Base-by-base conservation (phyloP, 495 filamentous ascomycete species). In the Baudoinia panamericana region DNA sequence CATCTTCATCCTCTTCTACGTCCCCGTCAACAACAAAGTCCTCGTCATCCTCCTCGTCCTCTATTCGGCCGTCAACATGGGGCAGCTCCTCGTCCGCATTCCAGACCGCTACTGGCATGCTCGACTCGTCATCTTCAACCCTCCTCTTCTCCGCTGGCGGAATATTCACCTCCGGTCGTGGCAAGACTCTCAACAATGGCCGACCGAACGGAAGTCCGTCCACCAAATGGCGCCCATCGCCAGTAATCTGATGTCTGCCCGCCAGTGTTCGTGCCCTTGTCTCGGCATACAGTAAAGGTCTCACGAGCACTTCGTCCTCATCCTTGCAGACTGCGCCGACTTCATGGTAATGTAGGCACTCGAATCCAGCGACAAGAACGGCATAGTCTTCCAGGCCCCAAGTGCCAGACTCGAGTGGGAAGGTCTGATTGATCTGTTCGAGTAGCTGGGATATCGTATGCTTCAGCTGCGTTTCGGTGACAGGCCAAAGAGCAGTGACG, bases 371-470 rank as follows among this genome's bases (percentile, higher is more conserved):
- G 3, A 95, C 67, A 56, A 93, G 81, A 21, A 94, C 86, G 13
- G 74, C 75, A 61, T 97, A 97, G 54, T 96, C 84, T 52, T 97
- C 90, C 19, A 96, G 54, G 1, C 87, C 90, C 82, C 82, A 93
- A 43, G 80, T 70, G 24, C 65, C 72, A 28, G 79, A 80, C 58
- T 95, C 90, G 1, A 97, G 69, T 1, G 87, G 86, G 6, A 95
- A 63, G 18, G 82, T 68, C 25, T 84, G 75, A 53, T 93, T 87
- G 34, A 97, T 66, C 38, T 83, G 73, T 45, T 87, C 80, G 30
- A 96, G 66, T 0, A 97, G 68, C 38, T 80, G 76, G n/a, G 82
- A 72, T 39, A 95, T 67, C 0, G 84, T 92, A 13, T 43, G 45
- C 1, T 57, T 55, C 30, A 55, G 53, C 39, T 56, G 48, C 12